Percentiles rank a stretch among this genome's conserved stretches.
Evolutionary conservation across 192 early-diverging fungal genomes (phyloP).

Genomic region (Backusella luteola): DNA sequence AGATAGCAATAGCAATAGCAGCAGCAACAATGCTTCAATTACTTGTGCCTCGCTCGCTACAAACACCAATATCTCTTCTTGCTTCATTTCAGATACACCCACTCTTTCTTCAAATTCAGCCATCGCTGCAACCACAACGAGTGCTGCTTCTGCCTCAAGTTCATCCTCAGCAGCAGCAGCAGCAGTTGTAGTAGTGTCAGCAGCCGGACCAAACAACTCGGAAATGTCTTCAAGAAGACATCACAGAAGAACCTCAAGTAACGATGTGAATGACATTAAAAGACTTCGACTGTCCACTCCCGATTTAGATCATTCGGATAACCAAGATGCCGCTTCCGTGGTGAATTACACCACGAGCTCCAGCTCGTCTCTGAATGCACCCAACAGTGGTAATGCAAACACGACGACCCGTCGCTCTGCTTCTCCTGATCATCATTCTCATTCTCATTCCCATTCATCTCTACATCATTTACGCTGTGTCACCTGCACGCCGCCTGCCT

Average conservation of each 20-base stretch:
- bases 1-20: background rate
- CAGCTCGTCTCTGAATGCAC: background rate
- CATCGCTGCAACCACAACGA: background rate
- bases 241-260: constrained; percentile 40
- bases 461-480: constrained; percentile 13
- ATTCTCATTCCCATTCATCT: background rate
- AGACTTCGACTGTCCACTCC: constrained; percentile 23
- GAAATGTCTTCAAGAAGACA: constrained; percentile 21
- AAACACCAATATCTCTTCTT: background rate
- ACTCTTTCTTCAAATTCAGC: background rate
- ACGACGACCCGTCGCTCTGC: background rate
- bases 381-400: background rate
- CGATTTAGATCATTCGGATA: constrained; percentile 18
- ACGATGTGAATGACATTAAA: constrained; percentile 35
- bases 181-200: background rate
- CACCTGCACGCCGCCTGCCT: constrained; percentile 1
- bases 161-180: background rate
- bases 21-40: background rate
- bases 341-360: background rate
- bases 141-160: background rate
- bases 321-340: background rate
- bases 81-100: background rate
- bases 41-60: background rate
- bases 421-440: constrained; percentile 15
- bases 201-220: background rate